Base-by-base conservation (phyloP, 2,329 filamentous ascomycete species). In the Trichoderma sp. region DNA sequence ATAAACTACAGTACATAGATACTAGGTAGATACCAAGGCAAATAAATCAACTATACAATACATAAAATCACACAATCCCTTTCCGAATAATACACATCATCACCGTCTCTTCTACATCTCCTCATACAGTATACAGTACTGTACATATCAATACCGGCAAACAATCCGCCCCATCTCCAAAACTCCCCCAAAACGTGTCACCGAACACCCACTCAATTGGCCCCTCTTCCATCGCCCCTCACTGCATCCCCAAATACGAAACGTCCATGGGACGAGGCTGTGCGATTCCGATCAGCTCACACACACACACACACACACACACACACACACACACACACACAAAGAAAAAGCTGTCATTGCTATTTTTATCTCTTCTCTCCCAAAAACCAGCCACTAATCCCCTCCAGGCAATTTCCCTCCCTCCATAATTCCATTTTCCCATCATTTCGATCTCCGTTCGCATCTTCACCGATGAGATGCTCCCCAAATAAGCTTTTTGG, bases 221-320 rank as follows among this genome's bases (percentile, higher is more conserved):
- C 50, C 25, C 50, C 27, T 53, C 50, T n/a, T 17, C 5, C 37
- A 39, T 29, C 10, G 50, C 27, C 25, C 50, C 50, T 12, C n/a
- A 34, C 52, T 54, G 27, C 15, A 34, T 32, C 17, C 17, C 17
- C 15, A 54, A 19, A 42, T 53, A 54, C 34, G 48, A 64, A 64
- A 64, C 60, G 19, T 39, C 34, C n/a, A 39, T 27, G 48, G 32
- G 34, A 64, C 25, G 48, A 64, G 60, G 60, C 60, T 64, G 48
- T 64, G 60, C 39, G 45, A 34, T 32, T 34, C 52, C 52, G 4
- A 34, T 54, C 52, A 54, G 15, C 15, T 54, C 27, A 45, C 42
- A 15, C 1, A 9, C 10, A 19, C 15, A n/a, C 5, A n/a, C 32
- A 19, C 12, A 32, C 1, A n/a, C 1, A 9, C n/a, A n/a, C 27